Evolutionary conservation across 176 grass and related monocot species (phyloP).

Genomic region (Zoysia pacifica): DNA sequence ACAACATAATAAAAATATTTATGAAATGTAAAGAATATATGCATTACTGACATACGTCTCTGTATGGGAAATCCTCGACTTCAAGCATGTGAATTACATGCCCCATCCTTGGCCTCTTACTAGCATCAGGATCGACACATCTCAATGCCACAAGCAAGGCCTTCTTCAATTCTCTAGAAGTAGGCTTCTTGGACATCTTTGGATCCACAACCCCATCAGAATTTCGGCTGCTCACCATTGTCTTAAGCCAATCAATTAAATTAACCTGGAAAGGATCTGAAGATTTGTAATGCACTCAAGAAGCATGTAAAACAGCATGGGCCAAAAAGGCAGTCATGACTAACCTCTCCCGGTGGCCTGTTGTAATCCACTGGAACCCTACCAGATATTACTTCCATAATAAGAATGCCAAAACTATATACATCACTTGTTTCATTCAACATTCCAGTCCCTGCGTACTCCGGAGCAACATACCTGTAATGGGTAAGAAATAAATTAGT

Average conservation of each 20-base stretch:
- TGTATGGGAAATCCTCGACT: constrained; percentile 89
- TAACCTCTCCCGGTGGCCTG: constrained; percentile 82
- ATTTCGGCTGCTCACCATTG: constrained; percentile 79
- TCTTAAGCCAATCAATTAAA: constrained; percentile 94
- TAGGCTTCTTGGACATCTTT: constrained; percentile 73
- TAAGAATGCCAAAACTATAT: constrained; percentile 96
- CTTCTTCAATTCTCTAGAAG: constrained; percentile 78
- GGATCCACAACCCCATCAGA: constrained; percentile 84
- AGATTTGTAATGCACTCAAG: neutral
- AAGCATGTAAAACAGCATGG: constrained; percentile 15
- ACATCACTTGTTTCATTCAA: constrained; percentile 94
- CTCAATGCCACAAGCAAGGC: constrained; percentile 77
- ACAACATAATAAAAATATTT: neutral
- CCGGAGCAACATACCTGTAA: constrained; percentile 87
- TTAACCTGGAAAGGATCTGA: constrained; percentile 55
- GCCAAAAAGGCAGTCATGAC: neutral
- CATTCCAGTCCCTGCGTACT: constrained; percentile 97
- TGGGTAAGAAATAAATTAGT: constrained; percentile 22
- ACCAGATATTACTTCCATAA: constrained; percentile 93
- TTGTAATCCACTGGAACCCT: constrained; percentile 88
- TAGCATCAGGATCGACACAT: constrained; percentile 89
- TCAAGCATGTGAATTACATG: constrained; percentile 97
- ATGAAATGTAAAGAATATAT: constrained; percentile 11
- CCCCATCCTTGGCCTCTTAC: constrained; percentile 83
- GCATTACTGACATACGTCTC: constrained; percentile 54